Base-by-base conservation (phyloP, 202 grass and related monocot genomes). In the Saccharum hybrid region DNA sequence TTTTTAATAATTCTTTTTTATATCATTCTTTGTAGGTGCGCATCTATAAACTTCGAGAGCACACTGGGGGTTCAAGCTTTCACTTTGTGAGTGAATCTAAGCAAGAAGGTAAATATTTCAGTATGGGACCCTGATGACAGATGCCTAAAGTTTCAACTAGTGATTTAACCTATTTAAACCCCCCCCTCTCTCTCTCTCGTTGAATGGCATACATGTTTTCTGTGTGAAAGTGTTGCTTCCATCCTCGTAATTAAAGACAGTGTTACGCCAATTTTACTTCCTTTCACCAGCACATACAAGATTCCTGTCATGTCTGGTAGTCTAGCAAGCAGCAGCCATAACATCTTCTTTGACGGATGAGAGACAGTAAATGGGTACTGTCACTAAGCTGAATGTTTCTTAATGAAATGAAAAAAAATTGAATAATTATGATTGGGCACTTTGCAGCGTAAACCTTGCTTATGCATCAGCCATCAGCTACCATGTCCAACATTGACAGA, bases 21-120 rank as follows among this genome's bases (percentile, higher is more conserved):
- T 72, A 18, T 77, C 48, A 63, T 78, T 83, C 59, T 85, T 80
- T 80, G 68, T 89, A 98, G 96, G 89, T 98, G 48, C 66, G 83
- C 28, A 87, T 98, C 70, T 98, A 98, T 92, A 88, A 85, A 85
- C 91, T 95, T 91, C 77, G 76, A 81, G 90, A 97, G 61, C 86
- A 94, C 63, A 71, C 77, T 54, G 89, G 92, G 72, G 88, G 78
- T 73, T 94, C 92, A 85, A 94, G 74, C 69, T 87, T 94, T 83
- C 92, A 94, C 66, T 91, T 91, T 83, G 92, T 94, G 69, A 83
- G 83, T 77, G 81, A 85, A 76, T 85, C 86, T 85, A 93, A 93
- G 67, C 77, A 88, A 83, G 92, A 98, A 98, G 96, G 96, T 98
- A 93, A 68, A 66, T 63, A 84, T 80, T 92, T 82, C 31, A 42